A percentile compares a stretch with the other conserved stretches of the same genome.
Evolutionary conservation across 441 rosid species (phyloP).

Genomic region (Brassica hybrid): DNA sequence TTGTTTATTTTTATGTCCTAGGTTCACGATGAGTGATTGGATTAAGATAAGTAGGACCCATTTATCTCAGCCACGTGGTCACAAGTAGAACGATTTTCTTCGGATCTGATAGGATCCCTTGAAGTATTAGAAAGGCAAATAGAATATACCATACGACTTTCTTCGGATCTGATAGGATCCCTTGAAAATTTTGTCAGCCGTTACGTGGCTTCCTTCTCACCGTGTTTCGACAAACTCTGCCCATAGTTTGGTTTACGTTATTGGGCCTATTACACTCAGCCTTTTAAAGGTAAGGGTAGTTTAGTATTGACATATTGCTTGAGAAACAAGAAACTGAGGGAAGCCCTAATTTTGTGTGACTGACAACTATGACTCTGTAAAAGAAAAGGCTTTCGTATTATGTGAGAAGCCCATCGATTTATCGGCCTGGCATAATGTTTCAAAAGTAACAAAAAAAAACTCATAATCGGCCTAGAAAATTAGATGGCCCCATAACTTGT

Average conservation of each 20-base stretch:
- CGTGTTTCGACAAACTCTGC: too few species aligned
- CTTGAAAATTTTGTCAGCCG: too few species aligned
- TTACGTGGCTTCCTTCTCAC: too few species aligned
- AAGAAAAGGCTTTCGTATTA: neutral
- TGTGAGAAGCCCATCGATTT: neutral
- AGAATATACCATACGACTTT: neutral
- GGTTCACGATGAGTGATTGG: neutral
- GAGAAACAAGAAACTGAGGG: neutral
- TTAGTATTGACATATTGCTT: neutral
- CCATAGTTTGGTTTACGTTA: neutral
- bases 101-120: too few species aligned
- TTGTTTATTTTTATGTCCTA: neutral
- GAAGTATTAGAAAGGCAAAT: neutral
- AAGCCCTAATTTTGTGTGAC: neutral
- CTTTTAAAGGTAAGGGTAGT: neutral
- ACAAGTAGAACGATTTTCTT: neutral
- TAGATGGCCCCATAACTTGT: neutral
- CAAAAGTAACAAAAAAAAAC: neutral
- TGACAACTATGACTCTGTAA: neutral
- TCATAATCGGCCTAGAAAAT: neutral
- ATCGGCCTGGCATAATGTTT: neutral
- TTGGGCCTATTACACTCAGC: neutral
- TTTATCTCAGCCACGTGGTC: conserved; percentile 21
- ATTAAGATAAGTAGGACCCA: conserved; percentile 24
- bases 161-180: too few species aligned